Evolutionary conservation across 2,329 filamentous ascomycete genomes (phyloP).

Genomic region (Cladosporium sp.): DNA sequence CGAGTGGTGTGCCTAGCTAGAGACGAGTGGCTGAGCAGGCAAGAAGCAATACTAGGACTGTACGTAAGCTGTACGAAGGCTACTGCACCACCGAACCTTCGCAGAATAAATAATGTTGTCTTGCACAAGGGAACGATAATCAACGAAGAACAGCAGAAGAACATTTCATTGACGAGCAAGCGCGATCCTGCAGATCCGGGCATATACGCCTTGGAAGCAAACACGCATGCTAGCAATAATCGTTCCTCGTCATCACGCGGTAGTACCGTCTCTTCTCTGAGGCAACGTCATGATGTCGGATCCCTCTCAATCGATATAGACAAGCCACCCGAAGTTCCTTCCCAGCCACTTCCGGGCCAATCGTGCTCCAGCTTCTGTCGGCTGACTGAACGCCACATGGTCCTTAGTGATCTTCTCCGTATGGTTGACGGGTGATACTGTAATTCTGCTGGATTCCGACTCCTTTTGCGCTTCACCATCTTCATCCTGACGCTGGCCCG

Average conservation of each 20-base stretch:
- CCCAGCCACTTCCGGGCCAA: slow-evolving; percentile 56
- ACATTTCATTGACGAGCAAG: too few species aligned
- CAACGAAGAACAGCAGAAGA: too few species aligned
- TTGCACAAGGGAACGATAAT: too few species aligned
- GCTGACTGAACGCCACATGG: slow-evolving; percentile 58
- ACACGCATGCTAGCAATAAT: not conserved
- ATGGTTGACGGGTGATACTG: slow-evolving; percentile 31
- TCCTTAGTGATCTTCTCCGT: slow-evolving; percentile 50
- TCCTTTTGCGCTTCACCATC: not conserved
- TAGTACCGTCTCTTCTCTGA: not conserved
- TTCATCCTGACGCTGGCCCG: not conserved
- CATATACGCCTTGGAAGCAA: slow-evolving; percentile 1
- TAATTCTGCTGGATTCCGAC: not conserved
- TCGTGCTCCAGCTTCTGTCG: slow-evolving; percentile 54
- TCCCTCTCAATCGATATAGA: slow-evolving; percentile 37
- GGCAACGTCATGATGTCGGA: not conserved
- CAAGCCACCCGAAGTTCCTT: slow-evolving; percentile 50
- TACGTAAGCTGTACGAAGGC: too few species aligned
- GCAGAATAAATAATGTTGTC: too few species aligned
- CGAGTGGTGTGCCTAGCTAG: too few species aligned
- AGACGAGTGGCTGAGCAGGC: too few species aligned
- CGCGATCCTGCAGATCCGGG: not conserved
- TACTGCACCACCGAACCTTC: too few species aligned
- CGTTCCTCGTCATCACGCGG: not conserved
- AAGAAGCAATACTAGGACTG: too few species aligned